Evolutionary conservation across 768 basidiomycete species (phyloP).

Genomic region (Rhodosporidiobolus odoratus): DNA sequence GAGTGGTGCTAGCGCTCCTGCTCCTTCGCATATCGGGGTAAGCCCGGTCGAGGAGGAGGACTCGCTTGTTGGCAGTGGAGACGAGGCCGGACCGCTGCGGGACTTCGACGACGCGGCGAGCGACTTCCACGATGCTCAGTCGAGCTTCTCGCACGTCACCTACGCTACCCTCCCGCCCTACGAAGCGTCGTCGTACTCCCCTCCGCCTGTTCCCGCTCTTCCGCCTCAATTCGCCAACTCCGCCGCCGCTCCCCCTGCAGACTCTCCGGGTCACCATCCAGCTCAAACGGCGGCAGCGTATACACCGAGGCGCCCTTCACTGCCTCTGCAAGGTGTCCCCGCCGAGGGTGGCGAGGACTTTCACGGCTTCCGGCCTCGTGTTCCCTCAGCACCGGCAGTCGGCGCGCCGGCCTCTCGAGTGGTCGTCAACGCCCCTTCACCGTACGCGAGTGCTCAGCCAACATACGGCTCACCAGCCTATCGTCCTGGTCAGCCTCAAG

Average conservation of each 20-base stretch:
- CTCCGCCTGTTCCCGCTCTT: conserved; percentile 2
- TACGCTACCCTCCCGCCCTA: conserved; percentile 14
- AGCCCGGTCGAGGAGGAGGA: background rate
- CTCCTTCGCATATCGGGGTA: background rate
- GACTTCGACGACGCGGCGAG: conserved; percentile 10
- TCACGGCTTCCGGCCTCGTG: conserved; percentile 26
- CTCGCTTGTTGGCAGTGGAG: background rate
- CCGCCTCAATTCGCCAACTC: background rate
- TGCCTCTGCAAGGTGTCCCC: background rate
- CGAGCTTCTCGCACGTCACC: conserved; percentile 25
- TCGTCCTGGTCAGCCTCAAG: background rate
- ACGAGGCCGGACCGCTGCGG: background rate
- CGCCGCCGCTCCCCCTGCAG: background rate
- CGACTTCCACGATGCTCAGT: conserved; percentile 20
- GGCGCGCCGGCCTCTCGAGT: background rate
- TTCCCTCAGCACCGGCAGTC: background rate
- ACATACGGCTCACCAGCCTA: background rate
- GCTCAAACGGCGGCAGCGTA: background rate
- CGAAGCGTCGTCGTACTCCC: background rate
- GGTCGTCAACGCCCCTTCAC: background rate
- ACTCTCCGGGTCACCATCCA: background rate
- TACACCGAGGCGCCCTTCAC: background rate
- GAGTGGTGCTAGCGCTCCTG: background rate
- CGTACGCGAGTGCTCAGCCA: background rate
- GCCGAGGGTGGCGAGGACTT: conserved; percentile 2